Percentiles rank a stretch among this genome's conserved stretches.
These are phyloP conservation scores for Pseudogymnoascus sp. DNA, from an alignment of 2,329 filamentous ascomycete species.

Conservation along the genomic window DNA sequence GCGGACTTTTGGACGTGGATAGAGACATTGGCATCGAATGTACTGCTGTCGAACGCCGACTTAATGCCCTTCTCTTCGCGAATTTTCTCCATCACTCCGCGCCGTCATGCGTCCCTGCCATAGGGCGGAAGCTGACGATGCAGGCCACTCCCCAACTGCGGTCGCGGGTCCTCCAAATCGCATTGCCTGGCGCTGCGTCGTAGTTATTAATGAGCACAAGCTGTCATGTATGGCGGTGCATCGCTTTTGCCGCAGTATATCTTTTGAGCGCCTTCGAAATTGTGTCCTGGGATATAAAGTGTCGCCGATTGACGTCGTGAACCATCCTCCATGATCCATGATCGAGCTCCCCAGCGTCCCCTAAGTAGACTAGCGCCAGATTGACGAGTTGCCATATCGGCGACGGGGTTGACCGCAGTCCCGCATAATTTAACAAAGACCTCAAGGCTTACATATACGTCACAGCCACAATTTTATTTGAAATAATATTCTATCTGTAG, in stretches of 20 bases:
- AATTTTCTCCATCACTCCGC: conserved; percentile 26
- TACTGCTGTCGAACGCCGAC: conserved; percentile 74
- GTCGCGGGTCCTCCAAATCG: neutral
- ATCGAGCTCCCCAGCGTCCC: neutral
- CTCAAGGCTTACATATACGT: conserved; percentile 8
- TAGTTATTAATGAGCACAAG: neutral
- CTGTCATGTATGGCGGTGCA: neutral
- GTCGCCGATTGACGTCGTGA: neutral
- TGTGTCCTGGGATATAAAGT: neutral
- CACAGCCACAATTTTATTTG: neutral
- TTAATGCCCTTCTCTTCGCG: conserved; percentile 52
- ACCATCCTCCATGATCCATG: neutral
- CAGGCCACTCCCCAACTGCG: neutral
- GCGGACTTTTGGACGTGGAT: conserved; percentile 60
- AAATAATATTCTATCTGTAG: neutral
- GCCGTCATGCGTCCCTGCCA: conserved; percentile 1
- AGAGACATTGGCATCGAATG: conserved; percentile 75
- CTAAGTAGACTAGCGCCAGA: conserved; percentile 4
- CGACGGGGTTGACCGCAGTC: neutral
- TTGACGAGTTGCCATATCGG: conserved; percentile 6
- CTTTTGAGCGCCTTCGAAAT: neutral
- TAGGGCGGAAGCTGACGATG: neutral
- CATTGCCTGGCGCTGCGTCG: conserved; percentile 1
- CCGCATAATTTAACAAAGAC: conserved; percentile 5
- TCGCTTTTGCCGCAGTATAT: neutral